A percentile compares a stretch with the other conserved stretches of the same genome.
phyloP scores from a whole-genome alignment of 2,329 filamentous ascomycete genomes.

The Diaporthe batatas region DNA sequence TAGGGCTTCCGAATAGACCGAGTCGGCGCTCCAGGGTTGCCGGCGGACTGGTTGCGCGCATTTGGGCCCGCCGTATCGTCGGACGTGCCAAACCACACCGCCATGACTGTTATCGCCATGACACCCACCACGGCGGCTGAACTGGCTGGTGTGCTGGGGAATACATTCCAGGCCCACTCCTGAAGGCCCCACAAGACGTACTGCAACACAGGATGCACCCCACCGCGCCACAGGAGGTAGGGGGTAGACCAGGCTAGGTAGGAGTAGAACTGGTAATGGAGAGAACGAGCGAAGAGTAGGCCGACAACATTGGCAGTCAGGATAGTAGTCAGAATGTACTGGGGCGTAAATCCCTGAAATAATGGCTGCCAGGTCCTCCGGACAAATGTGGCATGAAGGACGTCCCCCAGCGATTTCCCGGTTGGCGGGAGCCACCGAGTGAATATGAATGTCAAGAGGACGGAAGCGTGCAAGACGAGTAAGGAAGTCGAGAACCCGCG shows the following conservation, averaged over 20 bases:
- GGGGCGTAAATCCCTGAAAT: conserved; percentile 59
- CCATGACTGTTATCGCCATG: conserved; percentile 75
- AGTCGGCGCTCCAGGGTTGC: neutral
- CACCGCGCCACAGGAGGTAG: conserved; percentile 85
- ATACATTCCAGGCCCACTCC: conserved; percentile 95
- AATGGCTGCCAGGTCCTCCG: conserved; percentile 44
- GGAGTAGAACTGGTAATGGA: conserved; percentile 96
- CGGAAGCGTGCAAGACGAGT: conserved; percentile 72
- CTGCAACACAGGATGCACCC: conserved; percentile 75
- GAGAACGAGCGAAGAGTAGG: conserved; percentile 85
- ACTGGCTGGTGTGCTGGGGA: conserved; percentile 77
- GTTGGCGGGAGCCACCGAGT: conserved; percentile 81
- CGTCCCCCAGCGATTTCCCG: conserved; percentile 66
- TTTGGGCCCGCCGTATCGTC: conserved; percentile 49
- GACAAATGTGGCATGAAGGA: conserved; percentile 61
- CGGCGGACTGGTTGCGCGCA: neutral
- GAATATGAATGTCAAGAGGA: conserved; percentile 76
- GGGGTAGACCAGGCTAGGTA: conserved; percentile 93
- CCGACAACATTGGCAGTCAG: conserved; percentile 83
- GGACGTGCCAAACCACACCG: conserved; percentile 71
- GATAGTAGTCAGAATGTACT: conserved; percentile 82
- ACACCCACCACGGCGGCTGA: conserved; percentile 76
- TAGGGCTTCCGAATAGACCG: conserved; percentile 12
- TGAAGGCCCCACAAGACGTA: conserved; percentile 81
- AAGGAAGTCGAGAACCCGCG: conserved; percentile 76